Evolutionary conservation across 495 filamentous ascomycete species (phyloP).

Genomic region (Elasticomyces elasticus): DNA sequence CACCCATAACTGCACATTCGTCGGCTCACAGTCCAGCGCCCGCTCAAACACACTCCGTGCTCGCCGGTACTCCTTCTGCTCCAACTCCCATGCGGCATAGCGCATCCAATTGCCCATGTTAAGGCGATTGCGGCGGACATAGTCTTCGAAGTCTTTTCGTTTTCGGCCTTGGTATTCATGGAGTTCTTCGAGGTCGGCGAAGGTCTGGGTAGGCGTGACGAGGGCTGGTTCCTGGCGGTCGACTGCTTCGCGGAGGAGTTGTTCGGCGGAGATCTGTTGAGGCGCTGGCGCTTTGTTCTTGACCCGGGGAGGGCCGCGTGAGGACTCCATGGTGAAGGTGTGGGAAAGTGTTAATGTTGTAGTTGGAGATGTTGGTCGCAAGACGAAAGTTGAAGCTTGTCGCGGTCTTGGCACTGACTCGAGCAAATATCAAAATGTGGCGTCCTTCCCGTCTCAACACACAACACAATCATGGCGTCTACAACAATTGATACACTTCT

Average conservation of each 20-base stretch:
- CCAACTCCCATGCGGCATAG: slow-evolving; percentile 93
- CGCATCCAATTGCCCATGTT: slow-evolving; percentile 99
- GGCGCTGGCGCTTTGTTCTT: slow-evolving; percentile 81
- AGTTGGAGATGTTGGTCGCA: neutral
- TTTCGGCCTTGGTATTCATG: slow-evolving; percentile 96
- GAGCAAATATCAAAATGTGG: too few species aligned
- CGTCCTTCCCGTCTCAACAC: too few species aligned
- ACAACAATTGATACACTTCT: slow-evolving; percentile 32
- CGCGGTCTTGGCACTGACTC: too few species aligned
- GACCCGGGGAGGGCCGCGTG: slow-evolving; percentile 88
- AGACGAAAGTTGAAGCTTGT: too few species aligned
- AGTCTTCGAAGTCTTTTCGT: slow-evolving; percentile 94
- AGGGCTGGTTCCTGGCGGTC: slow-evolving; percentile 87
- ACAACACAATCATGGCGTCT: neutral
- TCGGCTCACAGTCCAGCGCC: slow-evolving; percentile 83
- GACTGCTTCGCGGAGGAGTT: slow-evolving; percentile 94
- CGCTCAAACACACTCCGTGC: slow-evolving; percentile 95
- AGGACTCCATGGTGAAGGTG: slow-evolving; percentile 65
- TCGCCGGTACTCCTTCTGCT: slow-evolving; percentile 95
- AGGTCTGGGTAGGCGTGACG: slow-evolving; percentile 85
- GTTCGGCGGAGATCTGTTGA: slow-evolving; percentile 83
- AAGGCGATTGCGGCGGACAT: slow-evolving; percentile 86
- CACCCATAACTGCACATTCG: slow-evolving; percentile 72
- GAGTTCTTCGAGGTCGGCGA: slow-evolving; percentile 93
- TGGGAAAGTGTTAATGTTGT: neutral